phyloP scores from a whole-genome alignment of 257 asterid species.

The Penstemon newberryi region DNA sequence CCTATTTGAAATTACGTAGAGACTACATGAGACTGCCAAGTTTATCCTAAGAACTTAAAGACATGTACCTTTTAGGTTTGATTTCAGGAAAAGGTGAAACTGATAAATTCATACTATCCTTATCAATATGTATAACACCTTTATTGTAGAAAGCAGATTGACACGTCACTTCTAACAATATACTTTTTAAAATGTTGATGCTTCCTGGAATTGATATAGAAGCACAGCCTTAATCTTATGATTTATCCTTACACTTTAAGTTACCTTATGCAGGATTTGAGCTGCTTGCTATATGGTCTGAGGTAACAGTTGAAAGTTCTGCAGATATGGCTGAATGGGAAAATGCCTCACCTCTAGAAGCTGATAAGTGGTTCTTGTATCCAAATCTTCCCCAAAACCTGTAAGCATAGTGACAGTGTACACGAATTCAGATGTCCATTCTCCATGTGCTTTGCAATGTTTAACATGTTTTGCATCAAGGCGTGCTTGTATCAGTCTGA shows the following conservation, averaged over 20 bases:
- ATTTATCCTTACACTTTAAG: conserved; percentile 2
- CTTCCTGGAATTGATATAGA: background rate
- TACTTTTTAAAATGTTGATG: conserved; percentile 6
- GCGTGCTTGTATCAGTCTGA: conserved; percentile 22
- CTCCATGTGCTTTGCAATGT: conserved; percentile 1
- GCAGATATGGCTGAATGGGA: conserved; percentile 91
- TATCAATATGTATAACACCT: background rate
- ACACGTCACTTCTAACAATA: background rate
- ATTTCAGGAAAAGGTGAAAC: background rate
- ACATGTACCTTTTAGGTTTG: background rate
- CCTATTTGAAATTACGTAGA: background rate
- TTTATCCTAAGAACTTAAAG: background rate
- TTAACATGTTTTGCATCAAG: conserved; percentile 17
- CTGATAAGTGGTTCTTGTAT: conserved; percentile 78
- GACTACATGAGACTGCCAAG: background rate
- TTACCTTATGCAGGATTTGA: conserved; percentile 62
- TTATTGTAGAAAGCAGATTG: background rate
- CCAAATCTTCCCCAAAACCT: conserved; percentile 65
- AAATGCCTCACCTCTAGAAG: conserved; percentile 77
- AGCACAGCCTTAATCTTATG: background rate
- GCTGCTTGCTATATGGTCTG: conserved; percentile 70
- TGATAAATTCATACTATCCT: background rate
- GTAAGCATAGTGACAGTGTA: conserved; percentile 46
- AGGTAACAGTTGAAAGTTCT: conserved; percentile 68
- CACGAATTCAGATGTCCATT: conserved; percentile 5